Evolutionary conservation across 129 eudicot genomes (phyloP).

Genomic region (Ambrosia artemisiifolia): DNA sequence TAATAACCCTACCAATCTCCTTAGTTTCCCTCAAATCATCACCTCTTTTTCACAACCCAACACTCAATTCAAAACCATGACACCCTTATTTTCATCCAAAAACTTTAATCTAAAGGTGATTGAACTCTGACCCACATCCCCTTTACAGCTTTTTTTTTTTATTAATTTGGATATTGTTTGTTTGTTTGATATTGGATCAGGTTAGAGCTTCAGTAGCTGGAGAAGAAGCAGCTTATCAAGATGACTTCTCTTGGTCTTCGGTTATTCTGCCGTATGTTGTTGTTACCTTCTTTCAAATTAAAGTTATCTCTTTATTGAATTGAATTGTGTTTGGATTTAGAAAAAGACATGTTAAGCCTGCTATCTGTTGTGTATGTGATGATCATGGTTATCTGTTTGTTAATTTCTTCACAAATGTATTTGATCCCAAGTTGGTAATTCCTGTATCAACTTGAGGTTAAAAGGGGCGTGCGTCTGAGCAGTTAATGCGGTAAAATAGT

Average conservation of each 20-base stretch:
- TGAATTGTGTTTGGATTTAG: neutral
- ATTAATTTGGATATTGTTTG: neutral
- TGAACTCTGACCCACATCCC: constrained; percentile 13
- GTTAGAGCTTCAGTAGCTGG: constrained; percentile 51
- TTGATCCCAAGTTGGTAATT: neutral
- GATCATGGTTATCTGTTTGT: constrained; percentile 3
- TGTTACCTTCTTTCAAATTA: constrained; percentile 8
- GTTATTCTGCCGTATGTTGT: constrained; percentile 77
- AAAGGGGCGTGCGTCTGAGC: neutral
- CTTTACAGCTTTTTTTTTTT: neutral
- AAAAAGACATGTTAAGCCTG: neutral
- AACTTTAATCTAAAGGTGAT: constrained; percentile 38
- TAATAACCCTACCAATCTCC: constrained; percentile 4
- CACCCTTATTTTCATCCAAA: constrained; percentile 16
- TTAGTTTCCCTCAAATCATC: constrained; percentile 31
- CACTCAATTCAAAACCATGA: constrained; percentile 16
- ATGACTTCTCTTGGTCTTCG: constrained; percentile 73
- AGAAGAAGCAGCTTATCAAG: constrained; percentile 45
- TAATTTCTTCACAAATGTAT: too few relatives aligned
- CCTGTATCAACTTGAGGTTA: neutral
- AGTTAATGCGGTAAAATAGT: too few relatives aligned
- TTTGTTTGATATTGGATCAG: constrained; percentile 22
- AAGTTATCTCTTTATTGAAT: neutral
- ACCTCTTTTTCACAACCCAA: constrained; percentile 23
- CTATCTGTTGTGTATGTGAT: neutral